These are phyloP conservation scores for Ilex asprella DNA, from an alignment of 257 asterid genomes.

Conservation along the genomic window DNA sequence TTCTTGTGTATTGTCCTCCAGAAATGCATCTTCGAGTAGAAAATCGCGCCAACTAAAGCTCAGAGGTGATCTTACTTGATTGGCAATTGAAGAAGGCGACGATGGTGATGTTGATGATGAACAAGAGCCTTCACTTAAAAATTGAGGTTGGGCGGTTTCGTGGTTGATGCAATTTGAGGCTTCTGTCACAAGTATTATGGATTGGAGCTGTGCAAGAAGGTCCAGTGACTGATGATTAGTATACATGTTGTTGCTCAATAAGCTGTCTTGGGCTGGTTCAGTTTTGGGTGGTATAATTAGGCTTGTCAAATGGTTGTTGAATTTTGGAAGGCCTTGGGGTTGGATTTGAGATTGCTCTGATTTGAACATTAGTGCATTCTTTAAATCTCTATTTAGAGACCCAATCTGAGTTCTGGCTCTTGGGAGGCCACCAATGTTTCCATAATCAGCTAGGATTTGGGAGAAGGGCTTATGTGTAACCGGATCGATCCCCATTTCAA, in stretches of 20 bases:
- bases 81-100: constrained; percentile 18
- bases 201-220: constrained; percentile 64
- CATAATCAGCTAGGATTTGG: constrained; percentile 78
- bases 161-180: constrained; percentile 23
- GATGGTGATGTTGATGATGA: constrained; percentile 25
- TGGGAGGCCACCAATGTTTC: constrained; percentile 71
- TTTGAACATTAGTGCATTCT: constrained; percentile 26
- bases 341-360: constrained; percentile 16
- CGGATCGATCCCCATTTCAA: constrained; percentile 92
- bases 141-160: neutral
- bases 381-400: constrained; percentile 42
- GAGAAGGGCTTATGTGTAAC: constrained; percentile 90
- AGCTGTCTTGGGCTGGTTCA: constrained; percentile 13
- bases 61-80: constrained; percentile 27
- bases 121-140: constrained; percentile 14
- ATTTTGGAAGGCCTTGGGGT: constrained; percentile 12
- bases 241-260: constrained; percentile 6
- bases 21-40: constrained; percentile 56
- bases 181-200: constrained; percentile 48
- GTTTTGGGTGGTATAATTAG: constrained; percentile 4
- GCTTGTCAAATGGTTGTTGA: constrained; percentile 11
- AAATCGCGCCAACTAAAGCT: constrained; percentile 75
- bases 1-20: constrained; percentile 11
- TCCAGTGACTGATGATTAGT: constrained; percentile 19
- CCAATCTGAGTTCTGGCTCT: constrained; percentile 36